Conservation (phyloP, 2,329 filamentous ascomycete species). For the Aspergillus novoparasiticus region DNA sequence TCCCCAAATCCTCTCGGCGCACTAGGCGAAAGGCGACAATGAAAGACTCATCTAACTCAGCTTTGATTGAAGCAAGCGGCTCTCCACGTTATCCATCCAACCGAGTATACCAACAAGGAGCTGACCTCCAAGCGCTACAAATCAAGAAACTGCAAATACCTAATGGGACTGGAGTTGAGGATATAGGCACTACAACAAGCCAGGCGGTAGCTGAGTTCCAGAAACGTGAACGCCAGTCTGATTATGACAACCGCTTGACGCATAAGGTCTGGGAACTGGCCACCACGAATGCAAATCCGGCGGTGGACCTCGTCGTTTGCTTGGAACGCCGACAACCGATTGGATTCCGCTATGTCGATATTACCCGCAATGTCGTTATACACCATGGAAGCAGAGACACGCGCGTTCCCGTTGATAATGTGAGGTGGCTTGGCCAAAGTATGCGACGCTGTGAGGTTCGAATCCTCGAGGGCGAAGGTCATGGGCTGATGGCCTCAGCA, state of each 20-base stretch:
- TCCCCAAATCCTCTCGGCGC: constrained; percentile 67
- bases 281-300: constrained; percentile 88
- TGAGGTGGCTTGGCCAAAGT: constrained; percentile 88
- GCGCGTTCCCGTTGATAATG: constrained; percentile 91
- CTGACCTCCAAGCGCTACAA: constrained; percentile 21
- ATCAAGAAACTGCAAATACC: constrained; percentile 21
- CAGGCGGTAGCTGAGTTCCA: constrained; percentile 25
- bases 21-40: constrained; percentile 58
- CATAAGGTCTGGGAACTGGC: constrained; percentile 93
- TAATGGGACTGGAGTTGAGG: constrained; percentile 19
- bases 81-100: constrained; percentile 18
- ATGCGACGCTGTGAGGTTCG: constrained; percentile 93
- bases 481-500: constrained; percentile 94
- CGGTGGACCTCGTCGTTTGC: constrained; percentile 89
- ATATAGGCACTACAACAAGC: constrained; percentile 9
- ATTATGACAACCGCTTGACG: constrained; percentile 82
- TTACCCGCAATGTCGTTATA: constrained; percentile 86
- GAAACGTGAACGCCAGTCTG: constrained; percentile 41
- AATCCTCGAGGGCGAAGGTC: constrained; percentile 86
- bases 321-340: constrained; percentile 88
- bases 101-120: constrained; percentile 19
- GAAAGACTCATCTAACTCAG: constrained; percentile 38
- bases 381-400: constrained; percentile 91
- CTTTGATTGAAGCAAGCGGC: constrained; percentile 56
- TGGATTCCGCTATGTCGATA: constrained; percentile 95